These are phyloP conservation scores for Phanerochaete carnosa DNA, from an alignment of 768 basidiomycete genomes.

Conservation along the genomic window DNA sequence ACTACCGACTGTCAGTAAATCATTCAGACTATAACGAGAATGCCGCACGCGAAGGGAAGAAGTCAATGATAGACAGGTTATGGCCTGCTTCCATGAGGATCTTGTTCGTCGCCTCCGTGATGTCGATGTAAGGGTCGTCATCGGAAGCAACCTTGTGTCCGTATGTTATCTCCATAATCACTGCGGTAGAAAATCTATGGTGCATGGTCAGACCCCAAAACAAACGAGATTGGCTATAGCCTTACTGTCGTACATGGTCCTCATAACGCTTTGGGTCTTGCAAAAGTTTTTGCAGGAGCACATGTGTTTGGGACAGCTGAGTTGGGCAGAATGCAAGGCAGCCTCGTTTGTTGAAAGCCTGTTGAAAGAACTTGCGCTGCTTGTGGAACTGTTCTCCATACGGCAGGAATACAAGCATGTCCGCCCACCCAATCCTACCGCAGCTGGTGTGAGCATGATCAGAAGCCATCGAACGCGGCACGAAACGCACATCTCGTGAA, in stretches of 20 bases:
- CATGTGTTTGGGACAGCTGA: slow-evolving; percentile 24
- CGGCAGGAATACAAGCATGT: slow-evolving; percentile 14
- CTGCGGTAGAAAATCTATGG: slow-evolving; percentile 21
- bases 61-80: not conserved
- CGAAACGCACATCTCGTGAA: slow-evolving; percentile 13
- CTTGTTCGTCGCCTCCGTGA: slow-evolving; percentile 17
- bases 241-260: not conserved
- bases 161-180: slow-evolving; percentile 30
- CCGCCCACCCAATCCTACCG: slow-evolving; percentile 19
- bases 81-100: not conserved
- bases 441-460: no score
- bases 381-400: slow-evolving; percentile 19
- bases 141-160: slow-evolving; percentile 28
- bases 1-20: not conserved
- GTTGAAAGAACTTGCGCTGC: slow-evolving; percentile 9
- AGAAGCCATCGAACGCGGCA: not conserved
- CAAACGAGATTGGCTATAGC: not conserved
- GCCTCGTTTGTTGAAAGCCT: slow-evolving; percentile 7
- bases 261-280: slow-evolving; percentile 24
- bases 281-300: slow-evolving; percentile 23
- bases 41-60: not conserved
- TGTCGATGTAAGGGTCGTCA: slow-evolving; percentile 27
- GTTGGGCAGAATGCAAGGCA: slow-evolving; percentile 16
- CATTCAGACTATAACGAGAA: no score
- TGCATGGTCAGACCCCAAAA: not conserved